These are phyloP conservation scores for Moesziomyces globuligerus DNA, from an alignment of 1,284 basidiomycete genomes.

Conservation along the genomic window DNA sequence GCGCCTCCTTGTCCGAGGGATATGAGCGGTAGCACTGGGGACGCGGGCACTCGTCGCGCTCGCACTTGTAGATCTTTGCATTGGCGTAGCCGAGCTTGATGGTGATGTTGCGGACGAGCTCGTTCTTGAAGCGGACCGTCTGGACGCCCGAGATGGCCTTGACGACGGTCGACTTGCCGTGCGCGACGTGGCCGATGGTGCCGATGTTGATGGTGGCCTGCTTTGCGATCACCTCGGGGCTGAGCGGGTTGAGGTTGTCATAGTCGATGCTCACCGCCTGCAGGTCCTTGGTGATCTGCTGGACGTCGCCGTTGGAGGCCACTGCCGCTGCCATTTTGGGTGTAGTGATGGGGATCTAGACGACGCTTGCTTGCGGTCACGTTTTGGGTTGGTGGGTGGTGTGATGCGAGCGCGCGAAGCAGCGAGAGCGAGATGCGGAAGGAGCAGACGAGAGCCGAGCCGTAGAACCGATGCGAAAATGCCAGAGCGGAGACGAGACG, in stretches of 20 bases:
- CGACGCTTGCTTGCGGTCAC: not conserved
- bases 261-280: slow-evolving; percentile 41
- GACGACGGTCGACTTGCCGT: slow-evolving; percentile 98
- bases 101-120: slow-evolving; percentile 86
- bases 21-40: slow-evolving; percentile 95
- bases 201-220: slow-evolving; percentile 75
- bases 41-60: slow-evolving; percentile 88
- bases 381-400: slow-evolving; percentile 3
- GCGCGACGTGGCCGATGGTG: slow-evolving; percentile 70
- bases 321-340: slow-evolving; percentile 49
- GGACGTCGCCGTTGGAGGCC: slow-evolving; percentile 40
- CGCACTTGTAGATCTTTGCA: slow-evolving; percentile 99
- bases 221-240: slow-evolving; percentile 95
- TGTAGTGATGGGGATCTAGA: not conserved
- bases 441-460: slow-evolving; percentile 1
- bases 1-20: slow-evolving; percentile 90
- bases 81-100: slow-evolving; percentile 99
- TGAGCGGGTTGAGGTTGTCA: slow-evolving; percentile 81
- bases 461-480: slow-evolving; percentile 11
- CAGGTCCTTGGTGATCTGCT: slow-evolving; percentile 42
- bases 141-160: slow-evolving; percentile 99
- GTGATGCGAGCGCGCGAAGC: not conserved
- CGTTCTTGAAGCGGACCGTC: slow-evolving; percentile 99
- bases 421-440: slow-evolving; percentile 5
- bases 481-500: slow-evolving; percentile 5